These are phyloP conservation scores for Linum usitatissimum DNA, from an alignment of 345 rosid species.

Conservation along the genomic window DNA sequence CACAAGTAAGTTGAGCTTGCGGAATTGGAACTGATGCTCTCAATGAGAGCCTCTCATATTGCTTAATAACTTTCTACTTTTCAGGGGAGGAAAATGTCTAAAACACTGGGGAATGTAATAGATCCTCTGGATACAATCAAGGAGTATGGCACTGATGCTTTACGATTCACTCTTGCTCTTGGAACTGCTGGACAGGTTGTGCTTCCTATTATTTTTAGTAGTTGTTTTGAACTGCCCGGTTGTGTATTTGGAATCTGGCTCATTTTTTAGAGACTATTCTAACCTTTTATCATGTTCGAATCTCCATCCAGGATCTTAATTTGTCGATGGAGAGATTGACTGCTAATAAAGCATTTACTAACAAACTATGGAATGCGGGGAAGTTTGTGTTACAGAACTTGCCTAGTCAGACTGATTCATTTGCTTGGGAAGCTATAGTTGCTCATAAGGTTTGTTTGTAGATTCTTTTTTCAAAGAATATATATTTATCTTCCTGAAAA, in stretches of 20 bases:
- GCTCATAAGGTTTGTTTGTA: constrained; percentile 45
- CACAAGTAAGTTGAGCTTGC: constrained; percentile 46
- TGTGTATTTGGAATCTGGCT: neutral
- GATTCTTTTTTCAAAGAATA: neutral
- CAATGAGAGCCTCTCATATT: too few species aligned
- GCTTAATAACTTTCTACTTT: constrained; percentile 5
- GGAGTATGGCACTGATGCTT: constrained; percentile 92
- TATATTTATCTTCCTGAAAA: neutral
- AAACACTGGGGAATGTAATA: constrained; percentile 78
- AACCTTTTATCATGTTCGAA: constrained; percentile 14
- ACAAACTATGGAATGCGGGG: constrained; percentile 98
- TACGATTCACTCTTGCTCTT: constrained; percentile 77
- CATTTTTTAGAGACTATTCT: constrained; percentile 9
- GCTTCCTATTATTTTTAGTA: constrained; percentile 13
- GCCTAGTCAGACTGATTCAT: constrained; percentile 50
- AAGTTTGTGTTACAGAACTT: constrained; percentile 84
- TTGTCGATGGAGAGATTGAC: constrained; percentile 88
- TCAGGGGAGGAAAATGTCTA: constrained; percentile 98
- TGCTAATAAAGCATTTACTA: constrained; percentile 90
- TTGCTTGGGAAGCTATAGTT: constrained; percentile 64
- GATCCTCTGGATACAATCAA: constrained; percentile 90
- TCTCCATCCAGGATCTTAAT: constrained; percentile 65
- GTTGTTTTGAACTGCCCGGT: constrained; percentile 2
- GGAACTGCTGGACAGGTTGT: constrained; percentile 99
- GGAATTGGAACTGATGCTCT: neutral